A percentile compares a stretch with the other conserved stretches of the same genome.
These are phyloP conservation scores for Nakazawaea ishiwadae DNA, from an alignment of 805 yeast species.

Conservation along the genomic window DNA sequence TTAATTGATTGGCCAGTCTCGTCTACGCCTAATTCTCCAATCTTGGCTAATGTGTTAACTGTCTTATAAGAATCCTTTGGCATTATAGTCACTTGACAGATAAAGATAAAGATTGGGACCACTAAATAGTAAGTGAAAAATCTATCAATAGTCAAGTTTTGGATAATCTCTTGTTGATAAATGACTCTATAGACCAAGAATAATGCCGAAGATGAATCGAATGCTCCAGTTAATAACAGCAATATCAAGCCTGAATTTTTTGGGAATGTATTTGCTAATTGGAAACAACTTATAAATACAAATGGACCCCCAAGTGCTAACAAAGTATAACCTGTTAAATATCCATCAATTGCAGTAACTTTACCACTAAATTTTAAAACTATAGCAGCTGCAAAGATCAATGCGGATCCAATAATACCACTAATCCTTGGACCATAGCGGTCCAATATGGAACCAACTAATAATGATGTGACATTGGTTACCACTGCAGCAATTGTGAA, in stretches of 20 bases:
- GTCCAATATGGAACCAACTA: slow-evolving; percentile 80
- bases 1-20: slow-evolving; percentile 60
- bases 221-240: slow-evolving; percentile 88
- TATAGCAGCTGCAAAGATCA: slow-evolving; percentile 53
- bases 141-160: slow-evolving; percentile 37
- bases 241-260: slow-evolving; percentile 73
- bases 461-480: slow-evolving; percentile 77
- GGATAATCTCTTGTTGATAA: slow-evolving; percentile 41
- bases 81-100: slow-evolving; percentile 76
- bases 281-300: slow-evolving; percentile 86
- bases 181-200: slow-evolving; percentile 68
- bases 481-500: slow-evolving; percentile 85
- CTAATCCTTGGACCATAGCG: slow-evolving; percentile 74
- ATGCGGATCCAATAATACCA: slow-evolving; percentile 66
- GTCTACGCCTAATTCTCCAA: slow-evolving; percentile 69
- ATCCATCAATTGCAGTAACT: slow-evolving; percentile 47
- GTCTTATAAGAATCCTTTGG: slow-evolving; percentile 75
- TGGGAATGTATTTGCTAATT: slow-evolving; percentile 84
- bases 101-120: slow-evolving; percentile 73
- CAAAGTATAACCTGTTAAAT: slow-evolving; percentile 65
- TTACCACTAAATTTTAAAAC: slow-evolving; percentile 21
- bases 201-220: slow-evolving; percentile 88
- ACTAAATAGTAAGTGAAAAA: slow-evolving; percentile 67
- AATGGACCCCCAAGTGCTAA: slow-evolving; percentile 93
- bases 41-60: slow-evolving; percentile 59